Evolutionary conservation across 225 moss, liverwort and hornwort genomes (phyloP).

Genomic region (Bryoerythrophyllum caledonicum): DNA sequence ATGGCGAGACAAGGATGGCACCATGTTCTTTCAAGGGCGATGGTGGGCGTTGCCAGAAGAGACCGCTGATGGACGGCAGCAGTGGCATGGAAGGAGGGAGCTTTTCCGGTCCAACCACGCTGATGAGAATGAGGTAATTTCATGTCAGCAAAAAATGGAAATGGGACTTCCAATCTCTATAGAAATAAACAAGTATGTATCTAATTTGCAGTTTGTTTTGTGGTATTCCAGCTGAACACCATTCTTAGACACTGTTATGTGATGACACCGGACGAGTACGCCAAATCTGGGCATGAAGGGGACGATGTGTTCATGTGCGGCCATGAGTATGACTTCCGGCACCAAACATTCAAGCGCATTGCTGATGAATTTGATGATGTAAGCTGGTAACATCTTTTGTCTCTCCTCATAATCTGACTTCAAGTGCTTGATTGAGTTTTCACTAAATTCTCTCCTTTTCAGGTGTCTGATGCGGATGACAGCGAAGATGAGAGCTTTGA

Average conservation of each 20-base stretch:
- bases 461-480: slow-evolving; percentile 63
- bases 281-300: slow-evolving; percentile 70
- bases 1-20: slow-evolving; percentile 66
- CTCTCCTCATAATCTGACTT: no score
- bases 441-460: neutral
- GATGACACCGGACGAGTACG: slow-evolving; percentile 68
- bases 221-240: slow-evolving; percentile 61
- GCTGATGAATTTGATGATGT: slow-evolving; percentile 80
- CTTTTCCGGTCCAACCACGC: slow-evolving; percentile 69
- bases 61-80: slow-evolving; percentile 72
- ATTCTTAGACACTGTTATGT: slow-evolving; percentile 86
- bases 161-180: no score
- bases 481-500: slow-evolving; percentile 70
- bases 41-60: slow-evolving; percentile 92
- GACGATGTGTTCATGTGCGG: slow-evolving; percentile 94
- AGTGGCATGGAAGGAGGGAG: slow-evolving; percentile 85
- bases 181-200: no score
- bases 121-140: slow-evolving; percentile 79
- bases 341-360: slow-evolving; percentile 87
- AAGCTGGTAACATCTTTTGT: slow-evolving; percentile 12
- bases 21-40: slow-evolving; percentile 56
- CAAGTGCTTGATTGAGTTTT: no score
- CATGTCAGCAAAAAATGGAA: no score
- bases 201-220: no score
- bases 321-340: slow-evolving; percentile 84